Evolutionary conservation across 1,284 basidiomycete genomes (phyloP).

Genomic region (Blastosporella zonata): DNA sequence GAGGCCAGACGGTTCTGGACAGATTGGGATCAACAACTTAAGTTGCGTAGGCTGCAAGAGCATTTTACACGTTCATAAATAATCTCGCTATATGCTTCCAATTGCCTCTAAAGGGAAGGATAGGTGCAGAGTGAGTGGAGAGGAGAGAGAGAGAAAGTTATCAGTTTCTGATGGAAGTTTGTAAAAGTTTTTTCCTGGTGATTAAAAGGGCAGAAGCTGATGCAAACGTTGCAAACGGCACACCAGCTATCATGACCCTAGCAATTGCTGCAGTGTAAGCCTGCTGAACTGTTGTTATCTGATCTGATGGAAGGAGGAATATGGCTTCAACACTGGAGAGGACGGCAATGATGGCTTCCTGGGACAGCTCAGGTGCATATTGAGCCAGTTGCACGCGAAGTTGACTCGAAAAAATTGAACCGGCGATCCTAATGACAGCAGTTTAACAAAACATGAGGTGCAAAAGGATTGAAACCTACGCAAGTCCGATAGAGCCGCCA

Average conservation of each 20-base stretch:
- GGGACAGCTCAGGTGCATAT: neutral
- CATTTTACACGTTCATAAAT: no score
- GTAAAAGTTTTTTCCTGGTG: neutral
- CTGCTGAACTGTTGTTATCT: neutral
- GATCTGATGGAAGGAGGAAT: neutral
- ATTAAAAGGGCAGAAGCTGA: conserved; percentile 1
- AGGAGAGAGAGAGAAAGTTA: neutral
- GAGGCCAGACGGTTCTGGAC: no score
- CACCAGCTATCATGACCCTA: conserved; percentile 4
- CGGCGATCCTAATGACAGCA: neutral
- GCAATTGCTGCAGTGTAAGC: neutral
- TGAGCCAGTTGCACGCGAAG: neutral
- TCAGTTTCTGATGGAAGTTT: no score
- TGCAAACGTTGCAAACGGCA: neutral
- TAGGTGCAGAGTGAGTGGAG: no score
- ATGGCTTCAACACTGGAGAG: conserved; percentile 6
- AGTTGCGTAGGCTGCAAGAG: no score
- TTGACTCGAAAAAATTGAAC: conserved; percentile 1
- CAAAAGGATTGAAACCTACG: neutral
- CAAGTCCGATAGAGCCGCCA: conserved; percentile 6
- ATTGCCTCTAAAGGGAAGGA: no score
- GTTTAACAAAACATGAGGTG: neutral
- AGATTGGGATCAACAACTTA: no score
- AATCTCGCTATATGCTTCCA: no score
- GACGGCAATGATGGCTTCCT: neutral